Base-by-base conservation (phyloP, 2,329 filamentous ascomycete genomes). In the Monosporascus sp. region DNA sequence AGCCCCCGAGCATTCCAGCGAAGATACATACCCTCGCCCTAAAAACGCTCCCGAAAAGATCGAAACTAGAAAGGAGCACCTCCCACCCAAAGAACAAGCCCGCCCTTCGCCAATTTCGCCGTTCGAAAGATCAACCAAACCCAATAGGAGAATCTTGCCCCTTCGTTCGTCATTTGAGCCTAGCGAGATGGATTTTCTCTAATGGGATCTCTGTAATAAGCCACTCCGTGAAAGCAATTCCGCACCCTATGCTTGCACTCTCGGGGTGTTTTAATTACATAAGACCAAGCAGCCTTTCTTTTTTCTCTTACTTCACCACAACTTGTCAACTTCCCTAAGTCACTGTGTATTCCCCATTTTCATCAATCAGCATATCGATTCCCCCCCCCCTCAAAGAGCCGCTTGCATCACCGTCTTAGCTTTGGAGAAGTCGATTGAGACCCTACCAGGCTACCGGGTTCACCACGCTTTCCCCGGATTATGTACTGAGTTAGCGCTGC, bases 211-310 rank as follows among this genome's bases (percentile, higher is more conserved):
- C 28, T 31, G 28, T 31, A 31, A 31, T 11, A 11, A 56, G 53
- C 55, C 53, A 57, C 51, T 31, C 28, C 11, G 28, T 31, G 28
- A 31, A 31, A 31, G 28, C 28, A 31, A 3, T 6, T 38, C 14
- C 18, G 38, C 22, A 24, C 6, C 24, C 24, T 46, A n/a, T 20
- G 24, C 43, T 14, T 14, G 24, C 15, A 2, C 43, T 31, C 43
- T 45, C 51, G 26, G 56, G 49, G 44, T 48, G 58, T 73, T 74
- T 70, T 65, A 72, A 74, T 76, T 76, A 76, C 74, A 74, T 76
- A 76, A 75, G 75, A 74, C 70, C 71, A 71, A 68, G 65, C 67
- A 65, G 61, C 66, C 62, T 55, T 70, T 70, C 68, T 65, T 62
- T 61, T 67, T 71, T 60, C 65, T 69, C 71, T 72, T 70, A 72